These are phyloP conservation scores for Gracilaria caudata DNA, from an alignment of 23 red algal genomes.

Conservation along the genomic window DNA sequence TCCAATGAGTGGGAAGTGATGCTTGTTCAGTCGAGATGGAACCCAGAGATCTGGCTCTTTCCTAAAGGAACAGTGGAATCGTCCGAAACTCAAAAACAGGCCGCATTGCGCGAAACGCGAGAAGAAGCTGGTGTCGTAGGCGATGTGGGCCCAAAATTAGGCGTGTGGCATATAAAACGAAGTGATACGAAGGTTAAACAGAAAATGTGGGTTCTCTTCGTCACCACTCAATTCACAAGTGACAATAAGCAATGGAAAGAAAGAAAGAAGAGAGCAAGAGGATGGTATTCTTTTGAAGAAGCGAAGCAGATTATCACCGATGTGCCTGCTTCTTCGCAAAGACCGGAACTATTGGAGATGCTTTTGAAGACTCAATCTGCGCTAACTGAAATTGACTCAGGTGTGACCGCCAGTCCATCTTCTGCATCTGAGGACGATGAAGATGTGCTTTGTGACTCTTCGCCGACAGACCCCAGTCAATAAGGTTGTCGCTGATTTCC, in stretches of 20 bases:
- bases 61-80: constrained; percentile 92
- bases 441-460: neutral
- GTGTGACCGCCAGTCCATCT: neutral
- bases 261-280: constrained; percentile 64
- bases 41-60: constrained; percentile 82
- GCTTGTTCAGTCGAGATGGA: constrained; percentile 82
- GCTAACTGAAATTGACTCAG: constrained; percentile 28
- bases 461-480: neutral
- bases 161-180: constrained; percentile 64
- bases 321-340: constrained; percentile 3
- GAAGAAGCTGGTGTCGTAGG: constrained; percentile 93
- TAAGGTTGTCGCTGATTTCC: neutral
- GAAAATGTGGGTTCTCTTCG: constrained; percentile 85
- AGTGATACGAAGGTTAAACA: constrained; percentile 48
- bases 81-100: constrained; percentile 70
- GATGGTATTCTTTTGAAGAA: constrained; percentile 76
- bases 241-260: constrained; percentile 77
- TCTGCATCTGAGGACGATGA: constrained; percentile 14
- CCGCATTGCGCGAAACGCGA: constrained; percentile 86
- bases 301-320: constrained; percentile 38
- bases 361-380: constrained; percentile 45
- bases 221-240: constrained; percentile 43
- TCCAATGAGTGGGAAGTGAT: constrained; percentile 67
- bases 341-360: constrained; percentile 86
- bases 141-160: constrained; percentile 73